These are phyloP conservation scores for Corymbia citriodora DNA, from an alignment of 441 rosid species.

Conservation along the genomic window DNA sequence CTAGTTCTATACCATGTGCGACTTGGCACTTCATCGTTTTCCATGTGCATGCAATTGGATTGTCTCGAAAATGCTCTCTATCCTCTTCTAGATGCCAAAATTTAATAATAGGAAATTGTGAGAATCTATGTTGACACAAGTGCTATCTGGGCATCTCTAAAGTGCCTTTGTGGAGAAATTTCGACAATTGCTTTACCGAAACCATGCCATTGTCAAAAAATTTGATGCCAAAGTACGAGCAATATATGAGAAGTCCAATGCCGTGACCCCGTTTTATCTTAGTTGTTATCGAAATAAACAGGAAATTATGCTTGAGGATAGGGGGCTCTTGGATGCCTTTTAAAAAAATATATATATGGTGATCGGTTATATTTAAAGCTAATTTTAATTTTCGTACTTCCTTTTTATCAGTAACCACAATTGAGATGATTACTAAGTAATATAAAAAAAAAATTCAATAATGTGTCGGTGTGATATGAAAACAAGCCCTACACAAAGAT, in stretches of 20 bases:
- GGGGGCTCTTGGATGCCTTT: not conserved
- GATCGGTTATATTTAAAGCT: not conserved
- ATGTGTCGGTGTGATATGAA: not conserved
- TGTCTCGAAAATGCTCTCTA: not conserved
- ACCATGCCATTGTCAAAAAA: not conserved
- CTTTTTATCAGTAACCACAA: too few relatives aligned
- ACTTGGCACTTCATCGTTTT: not conserved
- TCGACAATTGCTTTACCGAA: not conserved
- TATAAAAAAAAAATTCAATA: not conserved
- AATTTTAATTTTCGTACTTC: not conserved
- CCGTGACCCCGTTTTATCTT: not conserved
- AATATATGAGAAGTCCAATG: not conserved
- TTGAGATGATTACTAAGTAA: fast-evolving
- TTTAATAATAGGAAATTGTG: not conserved
- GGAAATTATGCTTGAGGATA: not conserved
- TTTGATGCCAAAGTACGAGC: not conserved
- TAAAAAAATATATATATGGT: not conserved
- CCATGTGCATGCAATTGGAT: not conserved
- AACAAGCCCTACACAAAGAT: not conserved
- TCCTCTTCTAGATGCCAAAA: not conserved
- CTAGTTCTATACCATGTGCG: not conserved
- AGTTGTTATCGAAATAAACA: not conserved
- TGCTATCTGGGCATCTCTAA: not conserved
- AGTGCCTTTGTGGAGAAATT: not conserved
- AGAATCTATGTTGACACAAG: not conserved